Percentiles rank a stretch among this genome's conserved stretches.
These are phyloP conservation scores for Cryptococcus wingfieldii DNA, from an alignment of 1,284 basidiomycete genomes.

Conservation along the genomic window DNA sequence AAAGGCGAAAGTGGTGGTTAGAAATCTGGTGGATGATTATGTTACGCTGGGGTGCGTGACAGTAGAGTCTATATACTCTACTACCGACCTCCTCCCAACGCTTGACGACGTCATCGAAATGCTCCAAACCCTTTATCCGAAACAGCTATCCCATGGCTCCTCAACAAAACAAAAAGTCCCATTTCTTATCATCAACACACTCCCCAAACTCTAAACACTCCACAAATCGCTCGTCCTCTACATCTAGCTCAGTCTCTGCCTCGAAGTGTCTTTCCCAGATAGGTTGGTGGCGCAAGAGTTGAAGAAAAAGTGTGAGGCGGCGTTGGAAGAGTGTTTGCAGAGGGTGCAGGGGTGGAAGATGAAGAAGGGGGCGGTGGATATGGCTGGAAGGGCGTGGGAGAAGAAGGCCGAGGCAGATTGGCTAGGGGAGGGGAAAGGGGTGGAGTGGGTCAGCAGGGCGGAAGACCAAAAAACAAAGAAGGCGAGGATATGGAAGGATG, in stretches of 20 bases:
- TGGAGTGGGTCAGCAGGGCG: slow-evolving; percentile 11
- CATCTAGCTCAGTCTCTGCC: slow-evolving; percentile 80
- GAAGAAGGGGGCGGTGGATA: slow-evolving; percentile 20
- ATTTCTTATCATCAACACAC: slow-evolving; percentile 30
- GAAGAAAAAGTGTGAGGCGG: slow-evolving; percentile 64
- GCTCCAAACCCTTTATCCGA: slow-evolving; percentile 27
- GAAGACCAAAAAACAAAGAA: slow-evolving; percentile 1
- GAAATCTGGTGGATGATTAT: slow-evolving; percentile 46
- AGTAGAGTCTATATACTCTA: slow-evolving; percentile 44
- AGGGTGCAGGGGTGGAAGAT: slow-evolving; percentile 38
- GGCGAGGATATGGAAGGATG: not conserved
- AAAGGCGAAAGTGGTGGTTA: slow-evolving; percentile 44
- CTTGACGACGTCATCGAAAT: slow-evolving; percentile 53
- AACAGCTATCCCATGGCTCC: not conserved
- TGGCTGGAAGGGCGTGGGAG: slow-evolving; percentile 3
- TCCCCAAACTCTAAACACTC: slow-evolving; percentile 64
- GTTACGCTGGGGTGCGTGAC: slow-evolving; percentile 44
- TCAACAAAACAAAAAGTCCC: slow-evolving; percentile 13
- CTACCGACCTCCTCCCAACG: slow-evolving; percentile 46
- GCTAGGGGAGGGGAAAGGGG: slow-evolving; percentile 3
- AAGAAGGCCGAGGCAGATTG: slow-evolving; percentile 6
- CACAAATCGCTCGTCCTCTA: slow-evolving; percentile 79
- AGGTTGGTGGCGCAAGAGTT: slow-evolving; percentile 55
- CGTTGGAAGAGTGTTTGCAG: slow-evolving; percentile 56
- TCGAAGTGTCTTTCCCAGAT: slow-evolving; percentile 67